These are phyloP conservation scores for Aureobasidium subglaciale DNA, from an alignment of 2,329 filamentous ascomycete species.

Conservation along the genomic window DNA sequence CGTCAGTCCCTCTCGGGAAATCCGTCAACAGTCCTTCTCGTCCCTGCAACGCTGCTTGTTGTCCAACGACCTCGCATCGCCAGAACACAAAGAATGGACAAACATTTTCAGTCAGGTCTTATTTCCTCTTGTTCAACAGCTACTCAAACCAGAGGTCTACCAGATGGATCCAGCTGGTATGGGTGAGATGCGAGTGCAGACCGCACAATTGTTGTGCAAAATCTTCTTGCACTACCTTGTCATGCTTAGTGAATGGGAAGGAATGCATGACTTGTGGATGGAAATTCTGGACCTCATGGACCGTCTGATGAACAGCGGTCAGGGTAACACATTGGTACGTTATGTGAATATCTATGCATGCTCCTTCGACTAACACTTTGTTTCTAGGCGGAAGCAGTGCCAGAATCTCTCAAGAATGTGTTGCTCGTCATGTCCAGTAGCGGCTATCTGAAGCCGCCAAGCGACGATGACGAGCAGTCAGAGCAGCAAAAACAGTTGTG, in stretches of 20 bases:
- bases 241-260: conserved; percentile 74
- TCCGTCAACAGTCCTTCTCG: conserved; percentile 80
- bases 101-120: conserved; percentile 91
- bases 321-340: conserved; percentile 49
- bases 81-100: conserved; percentile 76
- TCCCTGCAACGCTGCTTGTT: conserved; percentile 80
- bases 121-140: conserved; percentile 78
- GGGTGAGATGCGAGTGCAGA: conserved; percentile 89
- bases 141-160: conserved; percentile 92
- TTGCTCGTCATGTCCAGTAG: conserved; percentile 90
- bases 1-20: conserved; percentile 87
- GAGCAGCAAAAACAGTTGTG: conserved; percentile 48
- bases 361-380: not conserved
- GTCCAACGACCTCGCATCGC: conserved; percentile 74
- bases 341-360: not conserved
- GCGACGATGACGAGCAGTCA: conserved; percentile 31
- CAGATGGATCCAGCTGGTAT: conserved; percentile 86
- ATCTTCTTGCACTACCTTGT: conserved; percentile 93
- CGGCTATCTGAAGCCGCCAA: conserved; percentile 70
- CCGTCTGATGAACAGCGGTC: conserved; percentile 88
- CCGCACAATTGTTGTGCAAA: conserved; percentile 84
- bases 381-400: conserved; percentile 79
- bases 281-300: conserved; percentile 93
- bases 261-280: conserved; percentile 86
- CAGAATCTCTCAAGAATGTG: conserved; percentile 93